These are phyloP conservation scores for Amauroascus niger DNA, from an alignment of 2,329 filamentous ascomycete species.

Conservation along the genomic window DNA sequence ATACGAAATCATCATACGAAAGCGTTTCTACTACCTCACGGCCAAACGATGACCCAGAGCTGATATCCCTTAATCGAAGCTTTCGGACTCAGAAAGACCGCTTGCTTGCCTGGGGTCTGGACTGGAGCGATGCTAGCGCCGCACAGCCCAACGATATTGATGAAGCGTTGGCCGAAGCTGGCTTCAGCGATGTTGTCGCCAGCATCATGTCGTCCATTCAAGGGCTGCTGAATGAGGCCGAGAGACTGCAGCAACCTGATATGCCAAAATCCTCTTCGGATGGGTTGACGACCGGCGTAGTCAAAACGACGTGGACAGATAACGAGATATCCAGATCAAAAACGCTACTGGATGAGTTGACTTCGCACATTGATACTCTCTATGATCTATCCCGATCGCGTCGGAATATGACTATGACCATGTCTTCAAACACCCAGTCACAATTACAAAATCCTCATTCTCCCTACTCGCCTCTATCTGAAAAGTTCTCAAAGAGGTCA, in stretches of 20 bases:
- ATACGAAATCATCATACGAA: slow-evolving; percentile 54
- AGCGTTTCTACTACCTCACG: slow-evolving; percentile 43
- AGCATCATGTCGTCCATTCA: slow-evolving; percentile 57
- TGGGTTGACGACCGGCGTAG: slow-evolving; percentile 26
- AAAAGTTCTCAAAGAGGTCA: slow-evolving; percentile 20
- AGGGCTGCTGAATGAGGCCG: slow-evolving; percentile 52
- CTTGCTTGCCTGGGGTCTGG: slow-evolving; percentile 54
- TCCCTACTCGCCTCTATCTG: slow-evolving; percentile 10
- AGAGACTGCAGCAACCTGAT: slow-evolving; percentile 43
- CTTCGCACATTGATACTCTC: slow-evolving; percentile 53
- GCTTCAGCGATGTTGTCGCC: slow-evolving; percentile 53
- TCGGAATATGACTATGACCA: slow-evolving; percentile 37
- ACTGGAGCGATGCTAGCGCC: slow-evolving; percentile 55
- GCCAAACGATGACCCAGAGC: slow-evolving; percentile 43
- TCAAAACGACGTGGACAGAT: slow-evolving; percentile 39
- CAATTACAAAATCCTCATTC: not conserved
- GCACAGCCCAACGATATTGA: slow-evolving; percentile 51
- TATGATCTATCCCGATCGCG: slow-evolving; percentile 53
- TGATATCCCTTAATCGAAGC: slow-evolving; percentile 48
- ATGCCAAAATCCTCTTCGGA: slow-evolving; percentile 32
- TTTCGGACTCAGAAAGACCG: slow-evolving; percentile 56
- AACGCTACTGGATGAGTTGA: slow-evolving; percentile 51
- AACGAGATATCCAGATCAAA: slow-evolving; percentile 48
- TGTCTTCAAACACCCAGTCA: slow-evolving; percentile 26
- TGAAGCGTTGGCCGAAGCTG: slow-evolving; percentile 52